Conservation (phyloP, 495 filamentous ascomycete genomes). For the Lasiosphaeria hispida region DNA sequence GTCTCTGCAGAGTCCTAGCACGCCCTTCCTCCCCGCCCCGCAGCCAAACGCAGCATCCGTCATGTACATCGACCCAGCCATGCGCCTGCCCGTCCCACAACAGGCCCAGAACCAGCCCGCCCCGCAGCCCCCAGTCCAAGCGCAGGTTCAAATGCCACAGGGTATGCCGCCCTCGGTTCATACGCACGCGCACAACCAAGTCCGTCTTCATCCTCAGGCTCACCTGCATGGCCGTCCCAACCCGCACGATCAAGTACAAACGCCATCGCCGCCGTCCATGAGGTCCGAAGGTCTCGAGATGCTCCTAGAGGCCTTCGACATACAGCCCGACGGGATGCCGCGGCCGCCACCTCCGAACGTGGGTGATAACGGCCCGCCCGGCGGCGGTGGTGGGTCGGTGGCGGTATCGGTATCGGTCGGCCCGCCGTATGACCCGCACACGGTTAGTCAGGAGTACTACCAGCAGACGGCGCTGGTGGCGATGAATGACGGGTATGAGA, state of each 20-base stretch:
- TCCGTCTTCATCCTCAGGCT: too few relatives aligned
- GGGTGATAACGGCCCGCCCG: neutral
- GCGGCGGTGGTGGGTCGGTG: neutral
- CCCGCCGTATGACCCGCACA: slow-evolving; percentile 23
- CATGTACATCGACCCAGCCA: slow-evolving; percentile 24
- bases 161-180: neutral
- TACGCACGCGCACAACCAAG: neutral
- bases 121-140: neutral
- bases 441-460: slow-evolving; percentile 23
- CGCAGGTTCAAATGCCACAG: slow-evolving; percentile 1
- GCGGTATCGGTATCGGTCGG: neutral
- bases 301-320: slow-evolving; percentile 33
- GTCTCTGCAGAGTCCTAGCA: slow-evolving; percentile 5
- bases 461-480: slow-evolving; percentile 16
- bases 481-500: slow-evolving; percentile 32
- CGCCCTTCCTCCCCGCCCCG: slow-evolving; percentile 7
- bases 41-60: slow-evolving; percentile 8
- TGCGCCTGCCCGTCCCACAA: slow-evolving; percentile 17
- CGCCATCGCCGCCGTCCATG: neutral
- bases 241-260: neutral
- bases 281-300: slow-evolving; percentile 27
- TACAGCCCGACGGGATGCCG: slow-evolving; percentile 15
- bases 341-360: neutral
- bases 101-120: slow-evolving; percentile 9
- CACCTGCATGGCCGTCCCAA: too few relatives aligned